Base-by-base conservation (phyloP, 768 basidiomycete species). In the Strobilomyces echinocephalus region DNA sequence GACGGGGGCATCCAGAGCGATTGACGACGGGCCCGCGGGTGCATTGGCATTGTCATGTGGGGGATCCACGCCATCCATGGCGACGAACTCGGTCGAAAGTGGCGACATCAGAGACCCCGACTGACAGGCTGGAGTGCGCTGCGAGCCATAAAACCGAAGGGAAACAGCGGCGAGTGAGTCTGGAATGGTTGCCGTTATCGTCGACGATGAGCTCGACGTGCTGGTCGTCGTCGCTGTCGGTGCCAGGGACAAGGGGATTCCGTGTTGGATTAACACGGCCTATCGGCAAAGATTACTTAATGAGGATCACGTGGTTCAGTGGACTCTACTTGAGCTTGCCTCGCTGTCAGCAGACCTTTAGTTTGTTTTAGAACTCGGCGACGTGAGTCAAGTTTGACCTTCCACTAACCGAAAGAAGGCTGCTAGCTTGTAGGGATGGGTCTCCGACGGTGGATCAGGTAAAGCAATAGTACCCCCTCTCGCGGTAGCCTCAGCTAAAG, bases 21-120 rank as follows among this genome's bases (percentile, higher is more conserved):
- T 41, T 44, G 68, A 70, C 30, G 85, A 86, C 30, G 85, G 84
- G 36, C 84, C 85, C 50, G 84, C 84, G 60, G 83, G 72, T 54
- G 85, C 81, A 64, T 84, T 82, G 53, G 67, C 49, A 68, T 73
- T 66, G 55, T 73, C 57, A 46, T 63, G 61, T 18, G 54, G 35
- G 24, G 53, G 52, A 60, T 64, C 57, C 56, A 58, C 54, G 52
- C 60, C 62, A 61, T 69, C 68, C 68, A 69, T 69, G 58, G 57
- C 60, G 59, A 61, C 59, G 44, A 60, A 55, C 50, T 44, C 47
- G 41, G 49, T 55, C 34, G 52, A 54, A 54, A 50, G 31, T 53
- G 57, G 49, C 34, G 54, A 52, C 64, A 65, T 69, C 63, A 68
- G 58, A 63, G 41, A 51, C 58, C 52, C 67, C 52, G 45, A 53